phyloP scores from a whole-genome alignment of 129 eudicot species.

The Flaveria ramosissima region DNA sequence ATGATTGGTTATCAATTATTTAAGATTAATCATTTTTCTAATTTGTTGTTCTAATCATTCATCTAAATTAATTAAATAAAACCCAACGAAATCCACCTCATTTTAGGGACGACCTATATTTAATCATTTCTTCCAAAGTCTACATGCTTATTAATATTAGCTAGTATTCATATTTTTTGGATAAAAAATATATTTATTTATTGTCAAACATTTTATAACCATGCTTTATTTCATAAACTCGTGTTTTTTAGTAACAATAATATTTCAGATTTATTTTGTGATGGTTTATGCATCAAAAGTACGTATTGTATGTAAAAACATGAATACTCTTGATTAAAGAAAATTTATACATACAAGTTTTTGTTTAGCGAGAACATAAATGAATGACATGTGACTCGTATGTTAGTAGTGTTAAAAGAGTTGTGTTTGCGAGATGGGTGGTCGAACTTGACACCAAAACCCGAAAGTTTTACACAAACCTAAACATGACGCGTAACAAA shows the following conservation, averaged over 20 bases:
- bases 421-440: no score
- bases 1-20: conserved; percentile 24
- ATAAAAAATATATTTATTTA: neutral
- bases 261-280: neutral
- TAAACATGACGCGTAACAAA: neutral
- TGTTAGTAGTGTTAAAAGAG: no score
- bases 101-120: neutral
- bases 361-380: no score
- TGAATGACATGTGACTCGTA: no score
- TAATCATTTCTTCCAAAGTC: conserved; percentile 9
- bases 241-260: neutral
- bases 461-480: neutral
- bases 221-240: neutral
- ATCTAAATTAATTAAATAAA: neutral
- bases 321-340: no score
- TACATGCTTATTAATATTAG: neutral
- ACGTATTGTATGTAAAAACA: no score
- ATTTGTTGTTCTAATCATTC: conserved; percentile 22
- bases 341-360: no score
- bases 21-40: conserved; percentile 22
- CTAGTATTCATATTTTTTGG: neutral
- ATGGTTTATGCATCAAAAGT: no score
- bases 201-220: neutral
- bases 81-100: conserved; percentile 27
- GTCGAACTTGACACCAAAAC: neutral